Evolutionary conservation across 1,139 yeast genomes (phyloP).

Genomic region (Debaryomycetaceae sp.): DNA sequence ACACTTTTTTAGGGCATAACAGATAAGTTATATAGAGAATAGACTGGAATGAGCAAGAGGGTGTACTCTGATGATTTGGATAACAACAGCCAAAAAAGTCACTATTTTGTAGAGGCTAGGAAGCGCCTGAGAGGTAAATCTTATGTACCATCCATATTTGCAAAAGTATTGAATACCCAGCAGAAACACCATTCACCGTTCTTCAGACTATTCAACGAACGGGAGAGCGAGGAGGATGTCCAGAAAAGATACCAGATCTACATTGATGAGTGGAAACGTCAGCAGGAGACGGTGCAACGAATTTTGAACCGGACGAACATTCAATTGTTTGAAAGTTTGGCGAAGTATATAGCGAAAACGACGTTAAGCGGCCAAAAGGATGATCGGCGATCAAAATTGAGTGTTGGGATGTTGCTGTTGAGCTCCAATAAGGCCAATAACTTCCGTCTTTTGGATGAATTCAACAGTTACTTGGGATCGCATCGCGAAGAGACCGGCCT

Average conservation of each 20-base stretch:
- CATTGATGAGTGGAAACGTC: slow-evolving; percentile 36
- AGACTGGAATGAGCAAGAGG: slow-evolving; percentile 4
- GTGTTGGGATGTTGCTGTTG: slow-evolving; percentile 46
- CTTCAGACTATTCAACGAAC: slow-evolving; percentile 33
- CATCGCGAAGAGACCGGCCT: slow-evolving; percentile 5
- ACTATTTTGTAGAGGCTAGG: slow-evolving; percentile 8
- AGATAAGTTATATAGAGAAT: too few relatives aligned
- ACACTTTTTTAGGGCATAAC: too few relatives aligned
- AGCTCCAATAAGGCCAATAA: slow-evolving; percentile 61
- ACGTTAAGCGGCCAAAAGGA: slow-evolving; percentile 5
- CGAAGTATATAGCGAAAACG: slow-evolving; percentile 21
- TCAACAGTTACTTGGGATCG: slow-evolving; percentile 23
- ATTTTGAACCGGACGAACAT: slow-evolving; percentile 39
- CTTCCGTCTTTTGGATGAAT: slow-evolving; percentile 43
- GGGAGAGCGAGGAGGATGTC: slow-evolving; percentile 35
- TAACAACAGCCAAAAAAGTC: slow-evolving; percentile 9
- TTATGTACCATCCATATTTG: slow-evolving; percentile 1
- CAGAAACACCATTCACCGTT: slow-evolving; percentile 24
- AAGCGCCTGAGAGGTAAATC: slow-evolving; percentile 4
- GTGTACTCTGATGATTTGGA: slow-evolving; percentile 5
- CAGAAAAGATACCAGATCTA: slow-evolving; percentile 37
- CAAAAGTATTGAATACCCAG: slow-evolving; percentile 1
- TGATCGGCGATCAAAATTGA: slow-evolving; percentile 19
- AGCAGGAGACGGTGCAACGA: slow-evolving; percentile 29
- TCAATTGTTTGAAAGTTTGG: slow-evolving; percentile 32